Conservation (phyloP, 345 rosid genomes). For the Psidium friedrichsthalianum region DNA sequence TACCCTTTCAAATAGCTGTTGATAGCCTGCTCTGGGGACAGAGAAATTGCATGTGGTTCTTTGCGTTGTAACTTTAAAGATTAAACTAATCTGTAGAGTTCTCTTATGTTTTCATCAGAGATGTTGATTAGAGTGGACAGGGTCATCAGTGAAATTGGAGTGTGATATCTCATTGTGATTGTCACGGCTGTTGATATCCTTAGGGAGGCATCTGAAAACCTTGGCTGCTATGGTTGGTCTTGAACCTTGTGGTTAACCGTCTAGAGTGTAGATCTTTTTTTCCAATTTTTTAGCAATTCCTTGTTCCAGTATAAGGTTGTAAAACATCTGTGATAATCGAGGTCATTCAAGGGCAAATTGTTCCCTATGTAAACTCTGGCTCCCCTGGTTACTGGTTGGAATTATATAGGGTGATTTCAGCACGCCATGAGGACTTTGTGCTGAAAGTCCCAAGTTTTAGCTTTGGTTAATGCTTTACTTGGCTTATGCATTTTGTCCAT, state of each 20-base stretch:
- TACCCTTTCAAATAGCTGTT: neutral
- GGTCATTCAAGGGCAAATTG: neutral
- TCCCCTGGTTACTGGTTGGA: neutral
- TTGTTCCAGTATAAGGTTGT: neutral
- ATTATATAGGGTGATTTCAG: neutral
- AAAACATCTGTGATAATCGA: neutral
- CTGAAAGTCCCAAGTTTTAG: neutral
- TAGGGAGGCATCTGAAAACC: neutral
- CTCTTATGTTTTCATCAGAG: conserved; percentile 24
- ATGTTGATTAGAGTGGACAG: conserved; percentile 65
- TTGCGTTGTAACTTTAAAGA: neutral
- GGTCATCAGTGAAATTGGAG: conserved; percentile 50
- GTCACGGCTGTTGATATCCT: neutral
- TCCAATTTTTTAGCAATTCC: neutral
- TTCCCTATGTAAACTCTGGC: neutral
- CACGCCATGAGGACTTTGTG: neutral
- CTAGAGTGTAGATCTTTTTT: neutral
- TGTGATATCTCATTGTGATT: conserved; percentile 15
- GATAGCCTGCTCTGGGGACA: neutral
- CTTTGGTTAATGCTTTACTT: neutral
- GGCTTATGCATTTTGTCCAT: neutral
- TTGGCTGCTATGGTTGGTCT: neutral
- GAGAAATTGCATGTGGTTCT: neutral
- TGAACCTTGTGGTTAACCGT: neutral
- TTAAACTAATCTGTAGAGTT: neutral